phyloP scores from a whole-genome alignment of 2,329 filamentous ascomycete genomes.

The Fusarium lateritium region DNA sequence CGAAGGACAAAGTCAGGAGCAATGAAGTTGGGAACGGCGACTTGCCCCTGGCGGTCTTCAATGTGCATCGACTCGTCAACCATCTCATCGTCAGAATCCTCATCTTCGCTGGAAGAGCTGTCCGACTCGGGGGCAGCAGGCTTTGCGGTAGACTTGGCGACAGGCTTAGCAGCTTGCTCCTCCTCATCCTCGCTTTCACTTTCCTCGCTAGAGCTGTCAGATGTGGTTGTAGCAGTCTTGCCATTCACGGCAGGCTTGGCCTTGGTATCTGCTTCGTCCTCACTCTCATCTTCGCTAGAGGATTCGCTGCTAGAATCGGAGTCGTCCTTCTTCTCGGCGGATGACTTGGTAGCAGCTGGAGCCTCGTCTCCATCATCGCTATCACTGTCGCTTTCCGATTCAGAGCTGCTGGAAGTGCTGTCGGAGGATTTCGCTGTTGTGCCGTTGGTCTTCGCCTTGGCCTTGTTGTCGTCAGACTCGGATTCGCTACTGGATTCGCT shows the following conservation, averaged over 20 bases:
- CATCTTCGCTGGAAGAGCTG: slow-evolving; percentile 47
- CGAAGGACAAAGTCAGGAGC: slow-evolving; percentile 69
- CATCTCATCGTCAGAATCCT: slow-evolving; percentile 52
- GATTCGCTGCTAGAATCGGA: slow-evolving; percentile 46
- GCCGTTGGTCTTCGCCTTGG: slow-evolving; percentile 44
- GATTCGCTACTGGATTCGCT: slow-evolving; percentile 51
- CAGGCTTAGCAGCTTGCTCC: slow-evolving; percentile 32
- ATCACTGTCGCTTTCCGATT: slow-evolving; percentile 51
- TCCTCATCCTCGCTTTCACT: slow-evolving; percentile 46
- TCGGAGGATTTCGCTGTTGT: slow-evolving; percentile 32
- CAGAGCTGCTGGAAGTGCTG: slow-evolving; percentile 48
- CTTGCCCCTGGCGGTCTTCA: slow-evolving; percentile 53
- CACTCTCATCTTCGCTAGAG: slow-evolving; percentile 50
- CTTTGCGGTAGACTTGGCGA: slow-evolving; percentile 31
- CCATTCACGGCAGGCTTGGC: slow-evolving; percentile 41
- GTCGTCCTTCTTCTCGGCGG: slow-evolving; percentile 27
- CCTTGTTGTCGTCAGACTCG: slow-evolving; percentile 47
- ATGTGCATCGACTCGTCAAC: slow-evolving; percentile 59
- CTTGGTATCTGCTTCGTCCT: slow-evolving; percentile 42
- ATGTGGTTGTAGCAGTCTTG: slow-evolving; percentile 22
- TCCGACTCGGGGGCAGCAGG: slow-evolving; percentile 31
- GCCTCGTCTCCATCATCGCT: slow-evolving; percentile 47
- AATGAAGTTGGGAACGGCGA: slow-evolving; percentile 62
- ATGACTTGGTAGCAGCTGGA: slow-evolving; percentile 33
- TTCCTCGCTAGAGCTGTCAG: slow-evolving; percentile 47